Conservation (phyloP, 2,329 filamentous ascomycete genomes). For the Colletotrichum lupini region DNA sequence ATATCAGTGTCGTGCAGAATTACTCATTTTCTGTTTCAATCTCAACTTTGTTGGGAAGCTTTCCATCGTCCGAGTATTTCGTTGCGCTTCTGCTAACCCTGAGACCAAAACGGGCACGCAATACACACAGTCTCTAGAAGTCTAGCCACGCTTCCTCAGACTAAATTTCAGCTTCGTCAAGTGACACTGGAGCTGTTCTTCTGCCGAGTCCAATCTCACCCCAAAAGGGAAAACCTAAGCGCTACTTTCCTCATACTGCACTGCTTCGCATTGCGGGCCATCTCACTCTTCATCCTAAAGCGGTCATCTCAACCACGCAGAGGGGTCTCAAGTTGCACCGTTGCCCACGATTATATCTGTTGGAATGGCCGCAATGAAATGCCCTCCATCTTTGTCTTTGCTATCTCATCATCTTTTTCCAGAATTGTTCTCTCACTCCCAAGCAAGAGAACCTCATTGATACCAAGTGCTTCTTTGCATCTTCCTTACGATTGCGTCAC, state of each 20-base stretch:
- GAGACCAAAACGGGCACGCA: not conserved
- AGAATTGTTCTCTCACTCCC: not conserved
- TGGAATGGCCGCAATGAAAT: not conserved
- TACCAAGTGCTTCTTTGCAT: not conserved
- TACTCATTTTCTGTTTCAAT: not conserved
- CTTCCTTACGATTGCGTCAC: not conserved
- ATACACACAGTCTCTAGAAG: not conserved
- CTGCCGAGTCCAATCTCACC: not conserved
- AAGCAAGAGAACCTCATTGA: not conserved
- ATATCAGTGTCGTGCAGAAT: not conserved
- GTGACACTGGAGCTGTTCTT: constrained; percentile 32
- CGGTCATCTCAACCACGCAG: constrained; percentile 26
- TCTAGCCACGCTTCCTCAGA: not conserved
- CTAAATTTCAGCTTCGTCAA: constrained; percentile 4
- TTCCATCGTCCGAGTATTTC: not conserved
- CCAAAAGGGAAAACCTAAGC: constrained; percentile 24
- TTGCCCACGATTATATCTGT: constrained; percentile 26
- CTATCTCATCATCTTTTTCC: not conserved
- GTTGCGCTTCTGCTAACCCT: not conserved
- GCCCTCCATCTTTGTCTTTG: not conserved
- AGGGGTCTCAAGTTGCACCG: constrained; percentile 1
- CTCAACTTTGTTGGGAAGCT: not conserved
- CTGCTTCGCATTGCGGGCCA: constrained; percentile 20
- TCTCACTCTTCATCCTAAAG: constrained; percentile 22
- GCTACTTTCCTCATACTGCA: constrained; percentile 27